Base-by-base conservation (phyloP, 192 early-diverging fungal genomes). In the Geranomyces michiganensis region DNA sequence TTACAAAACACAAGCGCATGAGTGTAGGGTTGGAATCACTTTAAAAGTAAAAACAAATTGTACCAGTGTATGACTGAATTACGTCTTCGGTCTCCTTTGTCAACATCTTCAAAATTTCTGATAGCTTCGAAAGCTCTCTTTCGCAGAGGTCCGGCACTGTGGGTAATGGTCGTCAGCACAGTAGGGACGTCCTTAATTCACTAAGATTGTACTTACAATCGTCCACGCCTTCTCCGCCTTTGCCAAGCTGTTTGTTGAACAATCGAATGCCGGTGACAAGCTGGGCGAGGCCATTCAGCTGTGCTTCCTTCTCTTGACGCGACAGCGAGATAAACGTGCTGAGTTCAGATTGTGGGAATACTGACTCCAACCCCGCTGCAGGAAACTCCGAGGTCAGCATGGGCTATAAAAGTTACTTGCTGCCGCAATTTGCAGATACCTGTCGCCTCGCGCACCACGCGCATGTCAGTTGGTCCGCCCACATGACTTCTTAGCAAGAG, bases 311-410 rank as follows among this genome's bases (percentile, higher is more conserved):
- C 29, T 84, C 87, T 60, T 59, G 56, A 9, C 83, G 67, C 19
- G 81, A 67, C 0, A 88, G 78, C 13, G 74, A 76, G 27, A 86
- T 79, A 75, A 86, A 88, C 12, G 83, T 76, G 26, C 74, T 71
- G 19, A 88, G 76, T 62, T 88, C 87, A 22, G 77, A 79, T 69
- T 86, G 82, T 26, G 87, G 87, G 53, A 88, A 88, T 29, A 88
- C 87, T 0, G 87, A 88, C 66, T 88, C 87, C 19, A 88, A 75
- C 24, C 85, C 87, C 32, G 84, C 87, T 87, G 51, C 29, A n/a
- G n/a, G n/a, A n/a, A n/a, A n/a, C n/a, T n/a, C n/a, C n/a, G n/a
- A n/a, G n/a, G n/a, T n/a, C n/a, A n/a, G n/a, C n/a, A n/a, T n/a
- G n/a, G n/a, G n/a, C n/a, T n/a, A n/a, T 7, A 32, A 60, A n/a